Percentiles rank a stretch among this genome's conserved stretches.
Evolutionary conservation across 345 rosid species (phyloP).

Genomic region (Euphorbia tirucalli): DNA sequence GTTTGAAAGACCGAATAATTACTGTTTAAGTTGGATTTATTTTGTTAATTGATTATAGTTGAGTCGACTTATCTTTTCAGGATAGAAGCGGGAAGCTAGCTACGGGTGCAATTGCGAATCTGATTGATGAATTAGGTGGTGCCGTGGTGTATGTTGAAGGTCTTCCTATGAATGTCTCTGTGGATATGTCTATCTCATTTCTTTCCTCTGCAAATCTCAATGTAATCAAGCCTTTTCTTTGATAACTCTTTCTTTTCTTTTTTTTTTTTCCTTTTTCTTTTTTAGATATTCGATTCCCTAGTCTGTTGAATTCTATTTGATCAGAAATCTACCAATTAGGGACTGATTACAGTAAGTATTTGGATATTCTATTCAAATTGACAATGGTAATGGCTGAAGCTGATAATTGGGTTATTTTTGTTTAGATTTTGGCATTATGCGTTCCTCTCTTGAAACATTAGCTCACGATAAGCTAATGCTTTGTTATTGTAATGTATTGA

Average conservation of each 20-base stretch:
- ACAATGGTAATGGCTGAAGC: background rate
- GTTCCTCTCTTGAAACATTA: background rate
- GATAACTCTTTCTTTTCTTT: too few relatives aligned
- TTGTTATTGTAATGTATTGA: background rate
- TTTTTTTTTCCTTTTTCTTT: background rate
- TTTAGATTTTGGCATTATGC: background rate
- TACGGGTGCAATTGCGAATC: conserved; percentile 71
- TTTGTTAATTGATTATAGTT: background rate
- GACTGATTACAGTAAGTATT: too few relatives aligned
- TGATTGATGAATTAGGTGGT: conserved; percentile 88
- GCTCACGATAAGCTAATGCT: background rate
- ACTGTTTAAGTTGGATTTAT: background rate
- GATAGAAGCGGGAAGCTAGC: conserved; percentile 72
- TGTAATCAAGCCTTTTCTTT: conserved; percentile 4
- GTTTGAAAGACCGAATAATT: background rate
- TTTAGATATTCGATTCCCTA: background rate
- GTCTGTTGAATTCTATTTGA: background rate
- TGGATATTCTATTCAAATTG: background rate
- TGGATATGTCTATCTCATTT: conserved; percentile 81
- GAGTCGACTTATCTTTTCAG: conserved; percentile 37
- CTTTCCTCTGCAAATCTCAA: conserved; percentile 36
- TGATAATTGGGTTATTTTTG: background rate
- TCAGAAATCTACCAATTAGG: too few relatives aligned
- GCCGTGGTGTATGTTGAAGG: conserved; percentile 58
- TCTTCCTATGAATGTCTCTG: conserved; percentile 69